phyloP scores from a whole-genome alignment of 169 alveolate species.

The Eimeria necatrix region DNA sequence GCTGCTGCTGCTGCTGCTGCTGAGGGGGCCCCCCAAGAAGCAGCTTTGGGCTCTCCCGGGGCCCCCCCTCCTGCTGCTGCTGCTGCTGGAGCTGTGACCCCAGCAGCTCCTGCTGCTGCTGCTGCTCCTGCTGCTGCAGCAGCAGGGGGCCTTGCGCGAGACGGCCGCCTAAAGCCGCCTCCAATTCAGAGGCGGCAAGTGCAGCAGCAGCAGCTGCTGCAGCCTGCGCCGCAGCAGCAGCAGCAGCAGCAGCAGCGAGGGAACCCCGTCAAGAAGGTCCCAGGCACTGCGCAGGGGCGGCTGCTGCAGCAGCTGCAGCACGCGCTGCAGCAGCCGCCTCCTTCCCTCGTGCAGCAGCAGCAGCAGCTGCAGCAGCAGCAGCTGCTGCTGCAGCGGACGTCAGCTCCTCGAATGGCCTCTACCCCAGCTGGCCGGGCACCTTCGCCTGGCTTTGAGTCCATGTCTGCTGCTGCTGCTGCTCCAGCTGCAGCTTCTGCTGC shows the following conservation, averaged over 20 bases:
- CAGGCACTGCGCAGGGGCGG: not conserved
- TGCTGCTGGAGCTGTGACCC: too few relatives aligned
- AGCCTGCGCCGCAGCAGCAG: not conserved
- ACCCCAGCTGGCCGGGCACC: not conserved
- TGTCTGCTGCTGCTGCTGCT: not conserved
- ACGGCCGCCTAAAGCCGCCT: conserved; percentile 73
- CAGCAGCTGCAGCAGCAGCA: conserved; percentile 10
- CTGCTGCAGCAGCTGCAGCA: conserved; percentile 37
- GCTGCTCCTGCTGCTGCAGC: conserved; percentile 40
- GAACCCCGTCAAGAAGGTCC: not conserved
- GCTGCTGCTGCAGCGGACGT: not conserved
- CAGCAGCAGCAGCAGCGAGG: conserved; percentile 16
- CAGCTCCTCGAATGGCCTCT: not conserved
- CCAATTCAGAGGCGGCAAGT: conserved; percentile 32
- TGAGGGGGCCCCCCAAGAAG: not conserved
- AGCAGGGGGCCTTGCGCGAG: conserved; percentile 31
- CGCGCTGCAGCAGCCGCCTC: not conserved
- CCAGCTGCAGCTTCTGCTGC: conserved; percentile 2
- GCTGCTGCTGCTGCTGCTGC: too few relatives aligned
- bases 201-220: conserved; percentile 13
- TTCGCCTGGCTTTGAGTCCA: not conserved
- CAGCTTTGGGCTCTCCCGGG: not conserved
- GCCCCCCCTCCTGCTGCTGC: not conserved
- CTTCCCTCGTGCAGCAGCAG: conserved; percentile 20
- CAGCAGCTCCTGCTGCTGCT: not conserved